A percentile compares a stretch with the other conserved stretches of the same genome.
phyloP scores from a whole-genome alignment of 441 rosid genomes.

The Syzygium syzygioides region DNA sequence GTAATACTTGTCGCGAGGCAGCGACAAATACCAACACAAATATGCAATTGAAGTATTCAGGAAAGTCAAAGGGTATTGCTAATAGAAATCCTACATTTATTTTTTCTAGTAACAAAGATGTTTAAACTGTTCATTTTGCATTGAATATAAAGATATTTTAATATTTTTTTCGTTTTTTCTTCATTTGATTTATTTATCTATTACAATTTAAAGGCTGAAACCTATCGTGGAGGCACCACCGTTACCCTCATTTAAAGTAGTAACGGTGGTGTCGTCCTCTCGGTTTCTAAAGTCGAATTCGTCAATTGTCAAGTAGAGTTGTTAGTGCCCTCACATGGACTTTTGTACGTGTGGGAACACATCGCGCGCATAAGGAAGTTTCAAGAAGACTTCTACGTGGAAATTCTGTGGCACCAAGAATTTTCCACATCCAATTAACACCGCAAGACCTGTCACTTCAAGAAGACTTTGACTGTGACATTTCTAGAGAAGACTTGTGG shows the following conservation, averaged over 20 bases:
- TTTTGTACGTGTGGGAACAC: neutral
- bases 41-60: neutral
- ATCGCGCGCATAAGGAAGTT: rapidly evolving
- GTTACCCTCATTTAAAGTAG: neutral
- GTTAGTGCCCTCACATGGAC: rapidly evolving
- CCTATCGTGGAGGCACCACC: neutral
- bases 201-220: neutral
- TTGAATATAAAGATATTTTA: too few relatives aligned
- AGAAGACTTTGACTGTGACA: neutral
- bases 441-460: neutral
- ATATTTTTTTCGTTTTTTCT: too few relatives aligned
- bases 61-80: neutral
- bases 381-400: neutral
- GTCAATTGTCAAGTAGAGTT: neutral
- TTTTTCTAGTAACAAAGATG: neutral
- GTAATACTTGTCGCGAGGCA: neutral
- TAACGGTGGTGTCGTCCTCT: neutral
- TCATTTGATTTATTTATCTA: neutral
- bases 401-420: neutral
- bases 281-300: neutral
- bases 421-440: neutral
- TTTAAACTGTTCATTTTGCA: too few relatives aligned
- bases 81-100: too few relatives aligned
- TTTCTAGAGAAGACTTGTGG: neutral
- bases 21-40: neutral